phyloP scores from a whole-genome alignment of 2,329 filamentous ascomycete genomes.

The Diaporthe destruens region DNA sequence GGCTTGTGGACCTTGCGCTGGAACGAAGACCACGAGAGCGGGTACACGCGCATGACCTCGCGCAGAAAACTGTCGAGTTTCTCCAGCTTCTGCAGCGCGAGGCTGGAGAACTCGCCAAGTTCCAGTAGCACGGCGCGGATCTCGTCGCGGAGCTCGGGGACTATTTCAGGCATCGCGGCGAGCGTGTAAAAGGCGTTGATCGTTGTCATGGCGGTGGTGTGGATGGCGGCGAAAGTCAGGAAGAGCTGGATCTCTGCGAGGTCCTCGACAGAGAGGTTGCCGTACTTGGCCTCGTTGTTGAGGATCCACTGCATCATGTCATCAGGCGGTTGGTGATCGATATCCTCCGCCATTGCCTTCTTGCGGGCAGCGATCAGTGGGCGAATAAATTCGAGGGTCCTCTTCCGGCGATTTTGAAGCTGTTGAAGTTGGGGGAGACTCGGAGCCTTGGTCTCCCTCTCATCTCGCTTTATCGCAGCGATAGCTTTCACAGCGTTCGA shows the following conservation, averaged over 20 bases:
- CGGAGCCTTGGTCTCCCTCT: slow-evolving; percentile 51
- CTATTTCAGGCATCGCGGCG: slow-evolving; percentile 61
- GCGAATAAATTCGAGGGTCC: slow-evolving; percentile 52
- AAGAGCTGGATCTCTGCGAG: slow-evolving; percentile 58
- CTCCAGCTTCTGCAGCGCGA: slow-evolving; percentile 50
- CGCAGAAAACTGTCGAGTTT: slow-evolving; percentile 51
- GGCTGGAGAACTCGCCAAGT: slow-evolving; percentile 47
- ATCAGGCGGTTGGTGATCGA: slow-evolving; percentile 52
- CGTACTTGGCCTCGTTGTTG: slow-evolving; percentile 52
- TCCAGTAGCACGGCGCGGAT: slow-evolving; percentile 54
- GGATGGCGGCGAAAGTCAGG: slow-evolving; percentile 63
- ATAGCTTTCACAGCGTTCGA: slow-evolving; percentile 52
- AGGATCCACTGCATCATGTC: slow-evolving; percentile 64
- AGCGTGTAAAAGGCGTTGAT: slow-evolving; percentile 67
- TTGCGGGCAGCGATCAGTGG: slow-evolving; percentile 52
- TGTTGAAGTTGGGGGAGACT: slow-evolving; percentile 17
- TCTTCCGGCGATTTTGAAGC: slow-evolving; percentile 49
- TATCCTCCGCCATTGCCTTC: slow-evolving; percentile 44
- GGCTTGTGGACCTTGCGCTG: slow-evolving; percentile 62
- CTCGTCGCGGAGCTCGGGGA: slow-evolving; percentile 65
- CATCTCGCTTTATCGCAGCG: slow-evolving; percentile 48
- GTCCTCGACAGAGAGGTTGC: slow-evolving; percentile 50
- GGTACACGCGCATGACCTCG: slow-evolving; percentile 49
- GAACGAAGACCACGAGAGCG: slow-evolving; percentile 55
- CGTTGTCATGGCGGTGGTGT: slow-evolving; percentile 61